phyloP scores from a whole-genome alignment of 768 basidiomycete genomes.

The Tricholoma saponaceum region DNA sequence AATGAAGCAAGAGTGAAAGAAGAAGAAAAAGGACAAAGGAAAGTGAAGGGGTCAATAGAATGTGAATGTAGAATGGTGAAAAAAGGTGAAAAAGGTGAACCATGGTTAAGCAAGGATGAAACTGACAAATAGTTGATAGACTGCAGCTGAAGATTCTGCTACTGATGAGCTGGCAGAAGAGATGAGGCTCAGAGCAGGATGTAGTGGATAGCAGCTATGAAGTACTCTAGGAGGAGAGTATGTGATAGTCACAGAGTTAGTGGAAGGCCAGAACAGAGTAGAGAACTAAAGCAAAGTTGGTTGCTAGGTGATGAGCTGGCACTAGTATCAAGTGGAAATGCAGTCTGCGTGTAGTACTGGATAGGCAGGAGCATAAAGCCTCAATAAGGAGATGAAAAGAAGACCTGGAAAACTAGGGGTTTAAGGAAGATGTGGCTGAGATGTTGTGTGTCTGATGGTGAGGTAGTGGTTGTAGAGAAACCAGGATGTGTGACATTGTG shows the following conservation, averaged over 20 bases:
- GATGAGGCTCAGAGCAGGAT: background rate
- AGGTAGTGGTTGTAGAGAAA: background rate
- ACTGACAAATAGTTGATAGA: background rate
- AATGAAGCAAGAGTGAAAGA: background rate
- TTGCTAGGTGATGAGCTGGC: background rate
- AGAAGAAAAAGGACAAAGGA: background rate
- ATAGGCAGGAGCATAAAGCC: background rate
- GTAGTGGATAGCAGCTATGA: background rate
- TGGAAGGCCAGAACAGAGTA: background rate
- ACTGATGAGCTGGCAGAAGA: background rate
- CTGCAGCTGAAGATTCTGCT: background rate
- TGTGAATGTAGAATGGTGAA: background rate
- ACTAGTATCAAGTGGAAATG: background rate
- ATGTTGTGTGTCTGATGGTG: background rate
- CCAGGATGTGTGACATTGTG: background rate
- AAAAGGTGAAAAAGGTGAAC: background rate
- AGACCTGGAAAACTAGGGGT: background rate
- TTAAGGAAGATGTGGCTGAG: background rate
- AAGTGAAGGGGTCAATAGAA: background rate
- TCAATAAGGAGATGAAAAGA: background rate
- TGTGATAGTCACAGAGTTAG: background rate
- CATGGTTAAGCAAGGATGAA: background rate
- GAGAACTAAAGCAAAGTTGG: background rate
- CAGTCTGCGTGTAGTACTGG: background rate
- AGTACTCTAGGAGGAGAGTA: background rate